These are phyloP conservation scores for Thermomyces lanuginosus DNA, from an alignment of 2,329 filamentous ascomycete species.

Conservation along the genomic window DNA sequence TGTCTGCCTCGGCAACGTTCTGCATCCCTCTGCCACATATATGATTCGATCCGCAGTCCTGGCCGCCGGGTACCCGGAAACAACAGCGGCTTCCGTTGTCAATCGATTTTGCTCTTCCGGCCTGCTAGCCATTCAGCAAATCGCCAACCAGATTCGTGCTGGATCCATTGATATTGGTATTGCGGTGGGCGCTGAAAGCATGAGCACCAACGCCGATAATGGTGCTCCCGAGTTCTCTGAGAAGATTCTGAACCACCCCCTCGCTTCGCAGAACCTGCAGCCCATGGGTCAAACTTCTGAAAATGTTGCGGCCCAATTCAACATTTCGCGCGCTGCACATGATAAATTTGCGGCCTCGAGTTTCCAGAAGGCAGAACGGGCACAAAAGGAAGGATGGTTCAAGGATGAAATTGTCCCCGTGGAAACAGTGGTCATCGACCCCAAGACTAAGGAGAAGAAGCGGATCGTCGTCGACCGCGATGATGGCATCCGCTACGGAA, in stretches of 20 bases:
- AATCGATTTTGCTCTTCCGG: conserved; percentile 88
- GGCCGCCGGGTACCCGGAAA: conserved; percentile 70
- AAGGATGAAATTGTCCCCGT: conserved; percentile 74
- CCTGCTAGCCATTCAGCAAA: conserved; percentile 74
- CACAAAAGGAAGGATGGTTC: conserved; percentile 70
- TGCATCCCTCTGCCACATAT: conserved; percentile 75
- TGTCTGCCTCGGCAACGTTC: conserved; percentile 71
- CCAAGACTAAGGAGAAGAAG: conserved; percentile 69
- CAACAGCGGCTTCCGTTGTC: conserved; percentile 60
- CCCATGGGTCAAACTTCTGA: conserved; percentile 89
- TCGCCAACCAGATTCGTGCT: conserved; percentile 73
- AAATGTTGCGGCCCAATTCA: conserved; percentile 68
- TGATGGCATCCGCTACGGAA: conserved; percentile 67
- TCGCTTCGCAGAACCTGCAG: conserved; percentile 81
- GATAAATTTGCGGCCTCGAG: conserved; percentile 73
- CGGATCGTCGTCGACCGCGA: conserved; percentile 63
- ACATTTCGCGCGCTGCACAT: conserved; percentile 51
- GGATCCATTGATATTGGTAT: conserved; percentile 89
- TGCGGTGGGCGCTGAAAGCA: conserved; percentile 83
- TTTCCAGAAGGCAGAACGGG: conserved; percentile 69
- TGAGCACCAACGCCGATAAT: conserved; percentile 75
- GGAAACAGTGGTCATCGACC: conserved; percentile 68
- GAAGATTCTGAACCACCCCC: conserved; percentile 54
- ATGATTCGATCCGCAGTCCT: conserved; percentile 78
- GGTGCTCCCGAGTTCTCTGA: conserved; percentile 70